Percentiles rank a stretch among this genome's conserved stretches.
phyloP scores from a whole-genome alignment of 192 early-diverging fungal species.

The Linnemannia schmuckeri region DNA sequence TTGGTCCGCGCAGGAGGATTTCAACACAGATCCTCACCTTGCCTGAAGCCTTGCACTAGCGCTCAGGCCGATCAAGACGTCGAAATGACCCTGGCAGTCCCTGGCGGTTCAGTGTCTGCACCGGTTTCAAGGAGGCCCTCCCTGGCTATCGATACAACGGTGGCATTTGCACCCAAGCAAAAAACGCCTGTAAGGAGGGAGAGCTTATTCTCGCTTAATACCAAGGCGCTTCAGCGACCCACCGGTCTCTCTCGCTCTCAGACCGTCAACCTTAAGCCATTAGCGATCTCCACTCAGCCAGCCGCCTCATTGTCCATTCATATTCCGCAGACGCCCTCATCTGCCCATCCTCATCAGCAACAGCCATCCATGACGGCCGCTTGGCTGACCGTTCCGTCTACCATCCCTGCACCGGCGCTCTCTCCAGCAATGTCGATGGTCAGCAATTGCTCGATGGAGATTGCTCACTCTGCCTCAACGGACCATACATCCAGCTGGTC shows the following conservation, averaged over 20 bases:
- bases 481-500: conserved; percentile 37
- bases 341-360: conserved; percentile 9
- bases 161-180: conserved; percentile 18
- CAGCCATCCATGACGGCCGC: conserved; percentile 13
- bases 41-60: not conserved
- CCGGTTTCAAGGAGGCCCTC: conserved; percentile 8
- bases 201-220: conserved; percentile 59
- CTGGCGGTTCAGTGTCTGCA: not conserved
- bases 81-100: conserved; percentile 32
- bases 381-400: conserved; percentile 42
- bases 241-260: conserved; percentile 30
- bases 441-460: conserved; percentile 44
- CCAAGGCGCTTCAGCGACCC: conserved; percentile 49
- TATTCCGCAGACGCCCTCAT: not conserved
- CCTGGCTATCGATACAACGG: conserved; percentile 32
- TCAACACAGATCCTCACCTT: not conserved
- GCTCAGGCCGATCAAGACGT: conserved; percentile 14
- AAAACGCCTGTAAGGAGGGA: conserved; percentile 41
- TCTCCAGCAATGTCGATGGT: conserved; percentile 25
- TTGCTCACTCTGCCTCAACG: conserved; percentile 41
- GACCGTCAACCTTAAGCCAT: conserved; percentile 28
- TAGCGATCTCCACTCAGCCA: conserved; percentile 18
- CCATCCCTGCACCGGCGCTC: conserved; percentile 5
- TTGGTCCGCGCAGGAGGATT: conserved; percentile 7
- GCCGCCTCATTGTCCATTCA: not conserved